Conservation (phyloP, 2,329 filamentous ascomycete species). For the Pyrenochaeta sp. region DNA sequence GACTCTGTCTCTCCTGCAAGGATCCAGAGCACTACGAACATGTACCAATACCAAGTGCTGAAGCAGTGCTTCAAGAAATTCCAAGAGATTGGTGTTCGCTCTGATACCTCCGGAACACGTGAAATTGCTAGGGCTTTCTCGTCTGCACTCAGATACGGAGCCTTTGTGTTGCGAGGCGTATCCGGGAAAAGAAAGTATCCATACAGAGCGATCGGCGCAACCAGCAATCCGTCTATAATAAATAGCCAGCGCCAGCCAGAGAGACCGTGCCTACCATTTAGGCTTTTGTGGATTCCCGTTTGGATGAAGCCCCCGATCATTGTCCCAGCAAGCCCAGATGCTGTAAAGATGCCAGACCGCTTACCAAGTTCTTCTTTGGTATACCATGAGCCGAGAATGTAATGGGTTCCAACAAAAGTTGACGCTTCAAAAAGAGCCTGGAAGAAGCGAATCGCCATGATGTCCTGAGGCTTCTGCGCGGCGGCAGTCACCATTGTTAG, state of each 20-base stretch:
- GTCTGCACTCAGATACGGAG: conserved; percentile 51
- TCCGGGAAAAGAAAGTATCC: conserved; percentile 59
- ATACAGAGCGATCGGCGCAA: conserved; percentile 63
- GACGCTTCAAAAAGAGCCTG: conserved; percentile 63
- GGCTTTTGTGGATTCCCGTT: conserved; percentile 56
- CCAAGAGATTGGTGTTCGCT: conserved; percentile 56
- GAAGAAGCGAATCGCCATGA: conserved; percentile 67
- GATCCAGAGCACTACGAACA: conserved; percentile 71
- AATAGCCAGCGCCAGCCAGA: conserved; percentile 61
- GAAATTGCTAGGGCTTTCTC: conserved; percentile 55
- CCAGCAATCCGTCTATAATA: conserved; percentile 63
- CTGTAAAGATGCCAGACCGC: conserved; percentile 67
- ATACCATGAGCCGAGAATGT: conserved; percentile 69
- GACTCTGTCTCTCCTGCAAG: conserved; percentile 76
- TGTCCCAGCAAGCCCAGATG: conserved; percentile 65
- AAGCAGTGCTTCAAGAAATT: conserved; percentile 64
- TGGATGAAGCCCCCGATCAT: conserved; percentile 71
- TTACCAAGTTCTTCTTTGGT: conserved; percentile 68
- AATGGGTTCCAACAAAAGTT: conserved; percentile 65
- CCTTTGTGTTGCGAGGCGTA: conserved; percentile 52
- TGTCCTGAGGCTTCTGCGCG: conserved; percentile 58
- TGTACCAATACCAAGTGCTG: conserved; percentile 69
- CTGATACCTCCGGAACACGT: conserved; percentile 53
- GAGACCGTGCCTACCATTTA: conserved; percentile 59
- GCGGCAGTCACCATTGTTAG: conserved; percentile 69